phyloP scores from a whole-genome alignment of 306 rosid species.

The Sicyos edulis region DNA sequence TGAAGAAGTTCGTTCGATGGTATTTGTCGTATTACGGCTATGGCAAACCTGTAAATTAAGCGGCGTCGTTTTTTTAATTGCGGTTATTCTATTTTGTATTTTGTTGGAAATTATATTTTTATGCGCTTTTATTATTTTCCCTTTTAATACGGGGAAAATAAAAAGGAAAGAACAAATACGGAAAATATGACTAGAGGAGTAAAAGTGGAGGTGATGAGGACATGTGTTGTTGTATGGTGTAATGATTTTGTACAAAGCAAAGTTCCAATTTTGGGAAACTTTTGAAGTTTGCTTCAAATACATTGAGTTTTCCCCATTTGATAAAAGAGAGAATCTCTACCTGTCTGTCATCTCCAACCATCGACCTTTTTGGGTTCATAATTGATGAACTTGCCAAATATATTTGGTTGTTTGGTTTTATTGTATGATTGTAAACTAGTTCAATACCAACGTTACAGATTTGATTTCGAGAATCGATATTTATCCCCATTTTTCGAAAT shows the following conservation, averaged over 20 bases:
- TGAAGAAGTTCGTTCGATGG: conserved; percentile 86
- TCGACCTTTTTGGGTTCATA: no score
- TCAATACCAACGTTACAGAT: no score
- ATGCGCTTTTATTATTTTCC: background rate
- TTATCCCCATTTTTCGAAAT: no score
- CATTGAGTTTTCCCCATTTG: no score
- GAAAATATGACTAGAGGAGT: background rate
- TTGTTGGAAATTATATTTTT: background rate
- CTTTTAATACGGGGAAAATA: background rate
- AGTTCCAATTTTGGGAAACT: background rate
- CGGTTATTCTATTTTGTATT: background rate
- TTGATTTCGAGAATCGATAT: no score
- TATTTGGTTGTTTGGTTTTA: no score
- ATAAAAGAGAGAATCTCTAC: no score
- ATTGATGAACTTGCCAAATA: no score
- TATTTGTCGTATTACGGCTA: conserved; percentile 80
- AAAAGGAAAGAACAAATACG: background rate
- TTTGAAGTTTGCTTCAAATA: no score
- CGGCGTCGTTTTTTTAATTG: background rate
- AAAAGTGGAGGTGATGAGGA: conserved; percentile 11
- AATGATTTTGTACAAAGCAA: conserved; percentile 1
- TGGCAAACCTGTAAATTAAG: background rate
- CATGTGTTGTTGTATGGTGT: conserved; percentile 9
- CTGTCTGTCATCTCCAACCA: no score
- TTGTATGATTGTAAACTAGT: no score